Conservation (phyloP, 805 yeast species). For the Brettanomyces nanus region DNA sequence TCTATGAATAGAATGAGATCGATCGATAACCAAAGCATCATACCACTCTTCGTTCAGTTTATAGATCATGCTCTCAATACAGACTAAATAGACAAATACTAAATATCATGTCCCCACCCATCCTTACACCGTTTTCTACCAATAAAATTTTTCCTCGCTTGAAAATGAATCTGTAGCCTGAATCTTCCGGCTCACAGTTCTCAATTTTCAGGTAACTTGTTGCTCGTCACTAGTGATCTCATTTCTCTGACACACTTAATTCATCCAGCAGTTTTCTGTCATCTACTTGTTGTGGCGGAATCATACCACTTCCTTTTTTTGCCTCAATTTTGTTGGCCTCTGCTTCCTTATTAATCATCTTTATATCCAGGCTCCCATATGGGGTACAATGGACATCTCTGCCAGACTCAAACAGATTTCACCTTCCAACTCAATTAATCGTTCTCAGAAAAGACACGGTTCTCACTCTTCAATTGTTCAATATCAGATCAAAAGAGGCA, state of each 20-base stretch:
- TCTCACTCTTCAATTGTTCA: slow-evolving; percentile 21
- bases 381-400: neutral
- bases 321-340: too few relatives aligned
- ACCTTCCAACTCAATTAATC: neutral
- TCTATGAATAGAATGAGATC: slow-evolving; percentile 71
- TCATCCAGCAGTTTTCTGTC: too few relatives aligned
- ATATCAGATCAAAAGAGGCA: slow-evolving; percentile 18
- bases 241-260: too few relatives aligned
- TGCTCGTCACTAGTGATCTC: too few relatives aligned
- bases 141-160: neutral
- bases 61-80: slow-evolving; percentile 51
- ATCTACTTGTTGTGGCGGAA: too few relatives aligned
- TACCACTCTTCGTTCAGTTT: slow-evolving; percentile 70
- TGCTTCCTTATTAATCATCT: too few relatives aligned
- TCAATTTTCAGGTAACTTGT: too few relatives aligned
- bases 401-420: neutral
- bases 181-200: too few relatives aligned
- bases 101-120: neutral
- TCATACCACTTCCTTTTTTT: too few relatives aligned
- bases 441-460: slow-evolving; percentile 21
- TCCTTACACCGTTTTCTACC: neutral
- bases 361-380: too few relatives aligned
- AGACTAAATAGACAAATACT: slow-evolving; percentile 9
- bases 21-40: slow-evolving; percentile 60
- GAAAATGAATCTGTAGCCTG: too few relatives aligned